These are phyloP conservation scores for Globisporangium uncinulatum DNA, from an alignment of 352 stramenopile species.

Conservation along the genomic window DNA sequence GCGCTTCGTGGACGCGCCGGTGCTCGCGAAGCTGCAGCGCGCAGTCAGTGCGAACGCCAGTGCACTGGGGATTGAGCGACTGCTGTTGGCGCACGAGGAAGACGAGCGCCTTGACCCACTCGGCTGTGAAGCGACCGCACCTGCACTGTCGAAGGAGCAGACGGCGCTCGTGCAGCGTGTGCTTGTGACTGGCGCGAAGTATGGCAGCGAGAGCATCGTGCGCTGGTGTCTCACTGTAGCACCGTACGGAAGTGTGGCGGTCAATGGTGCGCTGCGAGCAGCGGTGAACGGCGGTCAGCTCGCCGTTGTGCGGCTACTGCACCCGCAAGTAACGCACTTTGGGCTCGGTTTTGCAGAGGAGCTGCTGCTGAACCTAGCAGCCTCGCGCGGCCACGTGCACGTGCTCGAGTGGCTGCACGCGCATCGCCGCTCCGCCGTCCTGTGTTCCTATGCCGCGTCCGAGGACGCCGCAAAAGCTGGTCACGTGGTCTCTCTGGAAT, in stretches of 20 bases:
- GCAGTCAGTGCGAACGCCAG: background rate
- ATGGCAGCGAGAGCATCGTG: slow-evolving; percentile 1
- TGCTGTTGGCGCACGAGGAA: background rate
- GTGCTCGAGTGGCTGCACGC: slow-evolving; percentile 9
- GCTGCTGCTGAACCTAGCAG: slow-evolving; percentile 6
- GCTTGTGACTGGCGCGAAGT: slow-evolving; percentile 10
- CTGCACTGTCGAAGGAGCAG: background rate
- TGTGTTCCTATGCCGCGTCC: slow-evolving; percentile 2
- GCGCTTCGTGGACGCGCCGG: slow-evolving; percentile 3
- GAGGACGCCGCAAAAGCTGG: slow-evolving; percentile 6
- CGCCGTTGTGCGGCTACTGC: background rate
- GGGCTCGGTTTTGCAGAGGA: slow-evolving; percentile 9
- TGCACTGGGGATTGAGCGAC: slow-evolving; percentile 1
- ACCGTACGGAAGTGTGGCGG: background rate
- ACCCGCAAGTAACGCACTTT: slow-evolving; percentile 7
- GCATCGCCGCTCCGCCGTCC: background rate
- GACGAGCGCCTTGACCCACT: slow-evolving; percentile 8
- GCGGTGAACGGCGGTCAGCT: slow-evolving; percentile 8
- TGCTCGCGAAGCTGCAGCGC: slow-evolving; percentile 6
- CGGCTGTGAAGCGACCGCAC: background rate
- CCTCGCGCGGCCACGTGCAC: slow-evolving; percentile 5
- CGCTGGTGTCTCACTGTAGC: slow-evolving; percentile 1
- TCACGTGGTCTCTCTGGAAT: slow-evolving; percentile 2
- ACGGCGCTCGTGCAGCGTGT: slow-evolving; percentile 6
- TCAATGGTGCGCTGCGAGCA: slow-evolving; percentile 8